These are phyloP conservation scores for Furcasterigmium furcatum DNA, from an alignment of 2,329 filamentous ascomycete genomes.

Conservation along the genomic window DNA sequence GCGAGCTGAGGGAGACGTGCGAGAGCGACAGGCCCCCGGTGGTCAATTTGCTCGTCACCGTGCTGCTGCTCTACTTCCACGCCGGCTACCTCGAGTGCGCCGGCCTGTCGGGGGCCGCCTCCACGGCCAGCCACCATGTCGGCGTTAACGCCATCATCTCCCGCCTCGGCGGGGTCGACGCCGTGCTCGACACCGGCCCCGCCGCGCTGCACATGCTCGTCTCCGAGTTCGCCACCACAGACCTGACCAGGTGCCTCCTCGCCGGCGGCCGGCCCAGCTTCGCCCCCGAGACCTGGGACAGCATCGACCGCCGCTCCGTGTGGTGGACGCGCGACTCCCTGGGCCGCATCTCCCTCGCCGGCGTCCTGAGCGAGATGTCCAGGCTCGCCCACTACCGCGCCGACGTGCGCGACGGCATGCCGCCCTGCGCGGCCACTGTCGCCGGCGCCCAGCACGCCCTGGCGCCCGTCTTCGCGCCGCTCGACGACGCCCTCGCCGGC, in stretches of 20 bases:
- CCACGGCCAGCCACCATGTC: conserved; percentile 25
- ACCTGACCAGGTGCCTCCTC: conserved; percentile 36
- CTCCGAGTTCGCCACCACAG: conserved; percentile 38
- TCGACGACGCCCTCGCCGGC: conserved; percentile 14
- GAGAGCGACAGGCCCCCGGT: conserved; percentile 26
- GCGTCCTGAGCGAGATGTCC: conserved; percentile 27
- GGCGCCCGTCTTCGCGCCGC: conserved; percentile 18
- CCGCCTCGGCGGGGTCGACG: conserved; percentile 22
- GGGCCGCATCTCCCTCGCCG: conserved; percentile 27
- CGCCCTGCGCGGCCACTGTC: conserved; percentile 23
- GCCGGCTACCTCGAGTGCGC: conserved; percentile 31
- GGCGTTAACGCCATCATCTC: conserved; percentile 31
- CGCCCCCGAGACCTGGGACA: conserved; percentile 29
- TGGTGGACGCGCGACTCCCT: conserved; percentile 38
- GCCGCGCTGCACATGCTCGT: conserved; percentile 33
- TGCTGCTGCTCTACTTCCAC: conserved; percentile 38
- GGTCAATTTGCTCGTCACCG: conserved; percentile 30
- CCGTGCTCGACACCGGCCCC: conserved; percentile 18
- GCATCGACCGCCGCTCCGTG: conserved; percentile 31
- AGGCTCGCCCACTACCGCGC: conserved; percentile 24
- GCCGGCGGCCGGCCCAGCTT: conserved; percentile 35
- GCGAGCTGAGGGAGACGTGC: conserved; percentile 24
- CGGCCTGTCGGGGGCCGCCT: conserved; percentile 17
- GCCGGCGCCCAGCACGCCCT: conserved; percentile 21
- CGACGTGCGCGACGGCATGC: conserved; percentile 7